These are phyloP conservation scores for Starmerella riodocensis DNA, from an alignment of 805 yeast genomes.

Conservation along the genomic window DNA sequence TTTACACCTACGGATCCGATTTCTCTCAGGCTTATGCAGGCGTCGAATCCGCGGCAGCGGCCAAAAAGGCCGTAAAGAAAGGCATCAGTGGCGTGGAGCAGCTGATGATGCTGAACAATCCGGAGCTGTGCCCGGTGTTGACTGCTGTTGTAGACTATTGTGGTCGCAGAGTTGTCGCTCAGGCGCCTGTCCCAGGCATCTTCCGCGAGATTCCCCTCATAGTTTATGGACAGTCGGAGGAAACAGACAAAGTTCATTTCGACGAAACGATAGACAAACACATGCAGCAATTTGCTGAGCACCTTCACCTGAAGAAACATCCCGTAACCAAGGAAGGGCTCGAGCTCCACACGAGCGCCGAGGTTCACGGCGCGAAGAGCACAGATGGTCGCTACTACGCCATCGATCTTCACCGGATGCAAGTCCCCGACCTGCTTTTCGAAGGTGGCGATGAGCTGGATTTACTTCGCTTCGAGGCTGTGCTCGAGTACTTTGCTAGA, in stretches of 20 bases:
- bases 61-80: slow-evolving; percentile 63
- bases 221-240: slow-evolving; percentile 63
- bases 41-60: slow-evolving; percentile 75
- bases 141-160: slow-evolving; percentile 82
- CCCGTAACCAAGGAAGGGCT: slow-evolving; percentile 34
- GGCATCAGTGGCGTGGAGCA: slow-evolving; percentile 63
- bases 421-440: slow-evolving; percentile 75
- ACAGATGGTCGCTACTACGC: slow-evolving; percentile 74
- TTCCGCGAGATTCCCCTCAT: slow-evolving; percentile 44
- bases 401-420: slow-evolving; percentile 68
- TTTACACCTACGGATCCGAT: slow-evolving; percentile 69
- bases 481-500: slow-evolving; percentile 39
- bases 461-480: slow-evolving; percentile 69
- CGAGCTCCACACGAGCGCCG: slow-evolving; percentile 54
- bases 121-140: slow-evolving; percentile 54
- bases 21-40: slow-evolving; percentile 50
- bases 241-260: slow-evolving; percentile 36
- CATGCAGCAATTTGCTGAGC: slow-evolving; percentile 51
- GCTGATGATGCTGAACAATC: slow-evolving; percentile 51
- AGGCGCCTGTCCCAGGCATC: slow-evolving; percentile 92
- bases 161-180: slow-evolving; percentile 80
- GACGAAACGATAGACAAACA: slow-evolving; percentile 42
- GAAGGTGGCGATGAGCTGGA: slow-evolving; percentile 44
- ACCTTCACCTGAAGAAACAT: slow-evolving; percentile 67
- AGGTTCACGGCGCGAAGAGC: slow-evolving; percentile 75